These are phyloP conservation scores for Dipodascus albidus DNA, from an alignment of 805 yeast genomes.

Conservation along the genomic window DNA sequence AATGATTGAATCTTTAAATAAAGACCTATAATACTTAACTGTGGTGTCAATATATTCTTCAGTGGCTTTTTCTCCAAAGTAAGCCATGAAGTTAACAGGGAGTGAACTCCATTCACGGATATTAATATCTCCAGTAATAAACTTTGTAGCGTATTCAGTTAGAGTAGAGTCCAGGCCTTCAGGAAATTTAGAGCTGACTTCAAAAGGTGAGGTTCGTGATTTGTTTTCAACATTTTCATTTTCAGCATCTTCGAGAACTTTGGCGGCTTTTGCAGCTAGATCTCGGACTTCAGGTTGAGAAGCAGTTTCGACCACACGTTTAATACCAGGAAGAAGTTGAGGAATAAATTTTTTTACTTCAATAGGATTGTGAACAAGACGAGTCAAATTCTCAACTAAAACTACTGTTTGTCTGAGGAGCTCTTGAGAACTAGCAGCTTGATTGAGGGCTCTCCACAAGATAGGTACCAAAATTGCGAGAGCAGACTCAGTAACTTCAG, in stretches of 20 bases:
- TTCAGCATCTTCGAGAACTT: constrained; percentile 74
- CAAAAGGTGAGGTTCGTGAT: constrained; percentile 53
- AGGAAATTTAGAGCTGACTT: constrained; percentile 33
- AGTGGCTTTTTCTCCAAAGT: constrained; percentile 11
- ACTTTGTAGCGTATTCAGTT: constrained; percentile 24
- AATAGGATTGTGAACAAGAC: constrained; percentile 85
- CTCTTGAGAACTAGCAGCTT: constrained; percentile 86
- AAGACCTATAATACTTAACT: constrained; percentile 14
- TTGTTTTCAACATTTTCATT: constrained; percentile 61
- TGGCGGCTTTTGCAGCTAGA: constrained; percentile 75
- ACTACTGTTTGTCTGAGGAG: constrained; percentile 94
- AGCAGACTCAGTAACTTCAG: constrained; percentile 97
- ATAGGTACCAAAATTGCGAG: constrained; percentile 85
- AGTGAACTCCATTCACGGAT: constrained; percentile 26
- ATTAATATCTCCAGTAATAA: constrained; percentile 24
- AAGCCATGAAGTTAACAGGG: not conserved
- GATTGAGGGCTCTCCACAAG: constrained; percentile 75
- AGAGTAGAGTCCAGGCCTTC: constrained; percentile 16
- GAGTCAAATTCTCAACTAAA: constrained; percentile 88
- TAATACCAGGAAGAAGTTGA: constrained; percentile 75
- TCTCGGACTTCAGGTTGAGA: constrained; percentile 95
- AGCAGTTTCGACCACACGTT: constrained; percentile 79
- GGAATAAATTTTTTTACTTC: constrained; percentile 88
- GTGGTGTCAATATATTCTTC: constrained; percentile 23
- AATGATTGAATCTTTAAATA: constrained; percentile 33